These are phyloP conservation scores for Wickerhamomyces subpelliculosus DNA, from an alignment of 805 yeast species.

Conservation along the genomic window DNA sequence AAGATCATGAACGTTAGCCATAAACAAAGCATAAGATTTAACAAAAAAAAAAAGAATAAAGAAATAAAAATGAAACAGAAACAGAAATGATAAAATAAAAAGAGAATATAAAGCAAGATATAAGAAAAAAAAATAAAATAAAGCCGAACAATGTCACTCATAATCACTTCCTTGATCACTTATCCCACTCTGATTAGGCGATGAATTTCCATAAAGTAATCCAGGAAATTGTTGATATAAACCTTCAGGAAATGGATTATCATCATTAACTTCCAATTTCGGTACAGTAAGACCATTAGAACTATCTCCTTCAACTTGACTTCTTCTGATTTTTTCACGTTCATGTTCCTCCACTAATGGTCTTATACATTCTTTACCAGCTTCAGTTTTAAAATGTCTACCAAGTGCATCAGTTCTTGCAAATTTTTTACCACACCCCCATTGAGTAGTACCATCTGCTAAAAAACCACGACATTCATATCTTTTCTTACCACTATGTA, in stretches of 20 bases:
- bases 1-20: too few relatives aligned
- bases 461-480: constrained; percentile 65
- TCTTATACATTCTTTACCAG: constrained; percentile 65
- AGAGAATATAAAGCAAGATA: background rate
- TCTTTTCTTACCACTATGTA: constrained; percentile 71
- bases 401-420: constrained; percentile 76
- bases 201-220: background rate
- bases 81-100: background rate
- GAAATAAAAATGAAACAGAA: too few relatives aligned
- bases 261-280: background rate
- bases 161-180: constrained; percentile 2
- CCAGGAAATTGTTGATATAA: background rate
- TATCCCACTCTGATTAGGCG: background rate
- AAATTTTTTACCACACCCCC: constrained; percentile 75
- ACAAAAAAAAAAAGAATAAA: too few relatives aligned
- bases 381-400: constrained; percentile 73
- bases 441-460: constrained; percentile 42
- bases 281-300: background rate
- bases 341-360: constrained; percentile 59
- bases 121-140: background rate
- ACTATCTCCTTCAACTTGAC: background rate
- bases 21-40: too few relatives aligned
- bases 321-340: constrained; percentile 9
- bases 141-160: background rate
- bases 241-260: background rate